These are phyloP conservation scores for Cytospora mali DNA, from an alignment of 2,329 filamentous ascomycete species.

Conservation along the genomic window DNA sequence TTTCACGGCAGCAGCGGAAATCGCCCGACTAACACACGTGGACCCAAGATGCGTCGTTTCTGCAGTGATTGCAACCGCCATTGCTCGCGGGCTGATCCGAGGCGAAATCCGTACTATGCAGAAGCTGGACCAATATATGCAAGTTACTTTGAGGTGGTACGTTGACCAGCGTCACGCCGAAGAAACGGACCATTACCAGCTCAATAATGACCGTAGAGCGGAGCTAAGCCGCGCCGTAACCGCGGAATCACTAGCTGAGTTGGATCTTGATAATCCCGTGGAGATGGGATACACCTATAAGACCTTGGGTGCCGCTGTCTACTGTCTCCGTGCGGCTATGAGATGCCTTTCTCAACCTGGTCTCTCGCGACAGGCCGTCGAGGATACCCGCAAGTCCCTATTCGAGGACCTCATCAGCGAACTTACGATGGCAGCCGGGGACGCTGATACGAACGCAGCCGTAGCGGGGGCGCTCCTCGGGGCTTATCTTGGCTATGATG, in stretches of 20 bases:
- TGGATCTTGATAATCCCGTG: background rate
- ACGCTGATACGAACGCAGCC: constrained; percentile 5
- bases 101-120: background rate
- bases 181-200: background rate
- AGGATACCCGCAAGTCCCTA: background rate
- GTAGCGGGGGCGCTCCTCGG: constrained; percentile 14
- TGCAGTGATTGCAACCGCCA: background rate
- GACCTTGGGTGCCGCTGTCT: background rate
- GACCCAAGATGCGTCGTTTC: constrained; percentile 2
- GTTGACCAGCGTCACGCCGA: background rate
- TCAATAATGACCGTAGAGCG: background rate
- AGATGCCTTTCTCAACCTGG: background rate
- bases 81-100: constrained; percentile 3
- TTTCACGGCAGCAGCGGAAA: rapidly evolving
- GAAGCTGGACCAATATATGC: constrained; percentile 1
- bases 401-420: background rate
- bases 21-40: background rate
- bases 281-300: background rate
- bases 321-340: constrained; percentile 9
- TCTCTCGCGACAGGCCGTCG: background rate
- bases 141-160: background rate
- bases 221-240: constrained; percentile 7
- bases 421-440: background rate
- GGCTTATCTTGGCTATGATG: constrained; percentile 13
- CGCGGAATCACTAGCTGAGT: background rate